Conservation (phyloP, 2,329 filamentous ascomycete genomes). For the Fonsecaea multimorphosa region DNA sequence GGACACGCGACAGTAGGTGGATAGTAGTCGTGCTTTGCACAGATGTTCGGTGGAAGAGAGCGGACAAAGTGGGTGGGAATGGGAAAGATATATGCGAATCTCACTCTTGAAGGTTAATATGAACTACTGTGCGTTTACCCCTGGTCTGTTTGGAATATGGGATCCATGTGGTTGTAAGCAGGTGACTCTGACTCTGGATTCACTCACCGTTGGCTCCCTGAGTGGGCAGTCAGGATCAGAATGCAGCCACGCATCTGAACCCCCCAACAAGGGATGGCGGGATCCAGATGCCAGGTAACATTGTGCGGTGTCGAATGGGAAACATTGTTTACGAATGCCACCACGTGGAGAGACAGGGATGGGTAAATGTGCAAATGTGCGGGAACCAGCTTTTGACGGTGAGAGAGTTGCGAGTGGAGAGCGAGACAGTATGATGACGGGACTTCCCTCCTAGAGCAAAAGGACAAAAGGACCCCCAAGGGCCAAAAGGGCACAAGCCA, state of each 20-base stretch:
- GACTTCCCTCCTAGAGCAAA: background rate
- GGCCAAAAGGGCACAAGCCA: slow-evolving; percentile 2
- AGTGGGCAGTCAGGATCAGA: background rate
- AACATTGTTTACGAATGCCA: background rate
- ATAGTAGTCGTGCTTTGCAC: slow-evolving; percentile 5
- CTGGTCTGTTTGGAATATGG: slow-evolving; percentile 8
- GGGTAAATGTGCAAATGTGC: background rate
- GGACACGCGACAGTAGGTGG: slow-evolving; percentile 15
- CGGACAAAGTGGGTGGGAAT: background rate
- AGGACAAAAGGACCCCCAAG: slow-evolving; percentile 1
- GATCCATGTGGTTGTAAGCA: slow-evolving; percentile 13
- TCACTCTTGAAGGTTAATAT: slow-evolving; percentile 4
- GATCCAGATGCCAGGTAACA: slow-evolving; percentile 11
- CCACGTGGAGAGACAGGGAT: slow-evolving; percentile 20
- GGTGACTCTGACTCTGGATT: slow-evolving; percentile 7
- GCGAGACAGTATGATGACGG: background rate
- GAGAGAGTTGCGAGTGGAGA: background rate
- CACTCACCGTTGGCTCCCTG: slow-evolving; percentile 18
- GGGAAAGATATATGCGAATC: slow-evolving; percentile 18
- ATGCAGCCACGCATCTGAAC: slow-evolving; percentile 19
- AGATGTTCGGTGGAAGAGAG: background rate
- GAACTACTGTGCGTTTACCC: slow-evolving; percentile 8
- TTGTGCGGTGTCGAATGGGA: slow-evolving; percentile 12
- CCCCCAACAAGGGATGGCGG: slow-evolving; percentile 14
- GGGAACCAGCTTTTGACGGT: background rate